Evolutionary conservation across 495 filamentous ascomycete genomes (phyloP).

Genomic region (Jackrogersella multiformis): DNA sequence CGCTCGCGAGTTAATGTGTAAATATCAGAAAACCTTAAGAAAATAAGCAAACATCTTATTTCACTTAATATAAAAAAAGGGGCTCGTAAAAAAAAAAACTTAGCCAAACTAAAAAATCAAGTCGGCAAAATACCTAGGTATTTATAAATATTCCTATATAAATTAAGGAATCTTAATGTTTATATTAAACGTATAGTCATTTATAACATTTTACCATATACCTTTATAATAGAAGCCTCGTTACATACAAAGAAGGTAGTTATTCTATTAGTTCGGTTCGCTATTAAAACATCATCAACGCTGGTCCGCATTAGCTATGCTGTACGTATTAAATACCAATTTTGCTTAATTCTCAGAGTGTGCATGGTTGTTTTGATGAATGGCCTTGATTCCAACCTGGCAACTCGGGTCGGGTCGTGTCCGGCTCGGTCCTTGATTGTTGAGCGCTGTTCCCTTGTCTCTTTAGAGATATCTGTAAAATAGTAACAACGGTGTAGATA

Average conservation of each 20-base stretch:
- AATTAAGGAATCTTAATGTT: too few species aligned
- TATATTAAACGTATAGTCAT: too few species aligned
- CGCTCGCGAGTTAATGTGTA: background rate
- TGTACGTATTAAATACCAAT: background rate
- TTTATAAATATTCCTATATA: too few species aligned
- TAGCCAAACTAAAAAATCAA: background rate
- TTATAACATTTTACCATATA: background rate
- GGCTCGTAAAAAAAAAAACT: background rate
- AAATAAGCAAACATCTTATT: conserved; percentile 1
- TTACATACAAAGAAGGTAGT: background rate
- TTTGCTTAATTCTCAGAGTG: background rate
- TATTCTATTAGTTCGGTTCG: background rate
- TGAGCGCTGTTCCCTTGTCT: background rate
- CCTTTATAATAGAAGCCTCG: background rate
- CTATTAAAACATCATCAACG: background rate
- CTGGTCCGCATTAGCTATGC: background rate
- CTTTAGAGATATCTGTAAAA: background rate
- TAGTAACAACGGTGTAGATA: background rate
- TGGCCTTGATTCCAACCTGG: background rate
- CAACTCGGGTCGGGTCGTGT: conserved; percentile 4
- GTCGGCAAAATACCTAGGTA: too few species aligned
- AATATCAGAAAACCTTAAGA: background rate
- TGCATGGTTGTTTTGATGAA: background rate
- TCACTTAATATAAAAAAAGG: background rate
- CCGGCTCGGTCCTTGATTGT: conserved; percentile 1